phyloP scores from a whole-genome alignment of 495 filamentous ascomycete species.

The Xylaria intraflava region DNA sequence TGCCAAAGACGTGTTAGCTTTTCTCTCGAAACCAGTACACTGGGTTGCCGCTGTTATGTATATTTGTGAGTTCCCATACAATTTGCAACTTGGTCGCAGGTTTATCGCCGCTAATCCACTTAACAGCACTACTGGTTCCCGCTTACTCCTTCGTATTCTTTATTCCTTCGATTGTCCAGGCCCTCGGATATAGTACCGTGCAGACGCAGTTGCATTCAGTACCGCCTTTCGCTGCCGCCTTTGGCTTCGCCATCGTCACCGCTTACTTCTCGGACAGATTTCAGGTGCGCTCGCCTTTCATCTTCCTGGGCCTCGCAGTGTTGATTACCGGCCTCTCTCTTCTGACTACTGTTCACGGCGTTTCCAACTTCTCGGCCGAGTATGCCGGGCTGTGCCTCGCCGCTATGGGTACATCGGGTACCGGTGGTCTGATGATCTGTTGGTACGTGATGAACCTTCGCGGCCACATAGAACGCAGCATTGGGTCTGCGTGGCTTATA shows the following conservation, averaged over 20 bases:
- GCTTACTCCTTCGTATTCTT: slow-evolving; percentile 58
- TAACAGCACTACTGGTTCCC: slow-evolving; percentile 53
- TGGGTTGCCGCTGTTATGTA: slow-evolving; percentile 73
- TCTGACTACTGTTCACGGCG: too few species aligned
- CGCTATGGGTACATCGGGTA: slow-evolving; percentile 48
- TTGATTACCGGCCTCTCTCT: too few species aligned
- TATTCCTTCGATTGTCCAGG: slow-evolving; percentile 57
- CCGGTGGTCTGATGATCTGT: slow-evolving; percentile 64
- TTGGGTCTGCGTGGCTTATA: slow-evolving; percentile 54
- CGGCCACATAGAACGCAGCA: slow-evolving; percentile 63
- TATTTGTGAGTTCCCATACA: slow-evolving; percentile 38
- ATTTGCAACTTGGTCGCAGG: too few species aligned
- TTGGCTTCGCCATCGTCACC: slow-evolving; percentile 45
- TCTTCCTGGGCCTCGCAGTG: slow-evolving; percentile 24
- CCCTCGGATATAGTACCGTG: slow-evolving; percentile 52
- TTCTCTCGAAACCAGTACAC: too few species aligned
- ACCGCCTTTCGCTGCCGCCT: slow-evolving; percentile 63
- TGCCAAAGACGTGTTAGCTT: slow-evolving; percentile 47
- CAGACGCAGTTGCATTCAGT: slow-evolving; percentile 64
- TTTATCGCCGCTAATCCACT: slow-evolving; percentile 2
- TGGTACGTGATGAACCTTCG: slow-evolving; percentile 79
- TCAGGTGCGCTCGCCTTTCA: slow-evolving; percentile 42
- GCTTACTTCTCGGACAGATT: slow-evolving; percentile 47
- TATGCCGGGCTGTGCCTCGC: slow-evolving; percentile 65
- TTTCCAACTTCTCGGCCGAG: slow-evolving; percentile 38